These are phyloP conservation scores for Cryphonectria carpinicola DNA, from an alignment of 2,329 filamentous ascomycete species.

Conservation along the genomic window DNA sequence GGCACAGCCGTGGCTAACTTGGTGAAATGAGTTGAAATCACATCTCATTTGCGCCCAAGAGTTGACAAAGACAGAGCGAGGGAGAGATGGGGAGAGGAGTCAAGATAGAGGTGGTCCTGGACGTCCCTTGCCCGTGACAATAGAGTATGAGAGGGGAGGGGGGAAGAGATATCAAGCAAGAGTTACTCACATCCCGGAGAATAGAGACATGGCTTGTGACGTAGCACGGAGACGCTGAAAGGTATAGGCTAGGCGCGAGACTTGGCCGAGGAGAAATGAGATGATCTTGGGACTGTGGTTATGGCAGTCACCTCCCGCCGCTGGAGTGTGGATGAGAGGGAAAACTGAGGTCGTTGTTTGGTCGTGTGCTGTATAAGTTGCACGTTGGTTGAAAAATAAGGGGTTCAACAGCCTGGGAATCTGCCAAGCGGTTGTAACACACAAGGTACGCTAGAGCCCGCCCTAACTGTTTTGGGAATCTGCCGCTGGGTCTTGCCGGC, in stretches of 20 bases:
- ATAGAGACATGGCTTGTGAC: constrained; percentile 56
- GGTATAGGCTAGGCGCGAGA: not conserved
- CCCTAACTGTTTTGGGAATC: constrained; percentile 12
- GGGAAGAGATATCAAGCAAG: constrained; percentile 14
- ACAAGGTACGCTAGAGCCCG: constrained; percentile 8
- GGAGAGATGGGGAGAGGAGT: not conserved
- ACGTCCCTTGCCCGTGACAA: not conserved
- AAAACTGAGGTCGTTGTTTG: constrained; percentile 8
- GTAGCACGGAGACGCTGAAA: not conserved
- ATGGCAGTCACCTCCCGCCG: not conserved
- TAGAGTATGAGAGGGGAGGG: constrained; percentile 1
- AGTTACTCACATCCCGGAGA: constrained; percentile 63
- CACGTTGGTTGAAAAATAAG: constrained; percentile 10
- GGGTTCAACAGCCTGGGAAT: constrained; percentile 14
- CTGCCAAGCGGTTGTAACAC: constrained; percentile 15
- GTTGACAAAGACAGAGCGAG: not conserved
- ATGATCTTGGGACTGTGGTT: not conserved
- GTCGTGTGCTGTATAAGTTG: constrained; percentile 15
- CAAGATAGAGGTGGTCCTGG: not conserved
- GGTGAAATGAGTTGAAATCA: not conserved
- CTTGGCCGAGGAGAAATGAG: not conserved
- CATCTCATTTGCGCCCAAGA: not conserved
- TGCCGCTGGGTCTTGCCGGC: not conserved
- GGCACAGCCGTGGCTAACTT: constrained; percentile 3
- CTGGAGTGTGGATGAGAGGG: not conserved